Evolutionary conservation across 1,284 basidiomycete species (phyloP).

Genomic region (Xerocomus amazonicus): DNA sequence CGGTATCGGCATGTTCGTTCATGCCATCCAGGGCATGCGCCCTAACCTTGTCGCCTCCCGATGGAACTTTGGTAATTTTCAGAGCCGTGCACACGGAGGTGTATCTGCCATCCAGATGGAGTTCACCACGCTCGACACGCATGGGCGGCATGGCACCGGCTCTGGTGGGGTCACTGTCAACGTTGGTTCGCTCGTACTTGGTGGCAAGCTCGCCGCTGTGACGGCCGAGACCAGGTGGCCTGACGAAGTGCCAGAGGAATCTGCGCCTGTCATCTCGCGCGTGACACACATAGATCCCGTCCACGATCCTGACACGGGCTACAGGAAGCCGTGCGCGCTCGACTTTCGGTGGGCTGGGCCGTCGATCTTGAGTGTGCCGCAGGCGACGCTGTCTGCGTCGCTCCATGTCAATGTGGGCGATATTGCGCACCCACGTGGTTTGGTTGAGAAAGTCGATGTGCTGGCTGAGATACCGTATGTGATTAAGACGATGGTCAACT

Average conservation of each 20-base stretch:
- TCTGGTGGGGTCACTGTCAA: constrained; percentile 82
- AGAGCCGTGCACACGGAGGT: constrained; percentile 66
- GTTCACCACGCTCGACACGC: constrained; percentile 79
- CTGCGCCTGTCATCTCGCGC: constrained; percentile 56
- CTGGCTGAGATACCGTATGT: constrained; percentile 94
- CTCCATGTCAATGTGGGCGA: constrained; percentile 58
- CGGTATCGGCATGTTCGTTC: constrained; percentile 89
- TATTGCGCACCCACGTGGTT: constrained; percentile 56
- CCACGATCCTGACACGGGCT: constrained; percentile 76
- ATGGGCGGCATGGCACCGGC: constrained; percentile 71
- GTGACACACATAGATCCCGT: constrained; percentile 65
- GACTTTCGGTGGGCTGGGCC: constrained; percentile 79
- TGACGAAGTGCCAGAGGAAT: constrained; percentile 48
- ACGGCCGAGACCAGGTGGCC: constrained; percentile 70
- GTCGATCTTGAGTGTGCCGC: constrained; percentile 49
- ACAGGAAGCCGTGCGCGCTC: constrained; percentile 72
- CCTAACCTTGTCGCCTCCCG: constrained; percentile 89
- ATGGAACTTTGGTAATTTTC: constrained; percentile 97
- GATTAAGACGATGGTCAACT: constrained; percentile 85
- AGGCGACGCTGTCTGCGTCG: constrained; percentile 56
- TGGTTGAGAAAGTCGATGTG: constrained; percentile 97
- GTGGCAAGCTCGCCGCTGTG: constrained; percentile 70
- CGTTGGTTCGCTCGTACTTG: constrained; percentile 80
- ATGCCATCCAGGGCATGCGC: constrained; percentile 98
- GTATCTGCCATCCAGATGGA: constrained; percentile 94